Base-by-base conservation (phyloP, 805 yeast genomes). In the Yamadazyma kitorensis region DNA sequence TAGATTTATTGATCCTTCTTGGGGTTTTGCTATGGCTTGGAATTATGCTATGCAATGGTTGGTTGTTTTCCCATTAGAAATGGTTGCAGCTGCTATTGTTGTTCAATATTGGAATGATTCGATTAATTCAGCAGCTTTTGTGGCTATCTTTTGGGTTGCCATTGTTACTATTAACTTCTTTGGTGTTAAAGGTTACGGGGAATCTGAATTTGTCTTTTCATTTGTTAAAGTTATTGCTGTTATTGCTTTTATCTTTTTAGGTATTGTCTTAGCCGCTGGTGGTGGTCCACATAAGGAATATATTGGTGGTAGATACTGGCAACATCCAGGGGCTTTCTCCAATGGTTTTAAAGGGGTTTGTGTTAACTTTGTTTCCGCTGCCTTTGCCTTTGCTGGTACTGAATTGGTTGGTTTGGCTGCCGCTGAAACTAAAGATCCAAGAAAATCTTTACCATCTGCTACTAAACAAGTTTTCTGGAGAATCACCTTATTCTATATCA, bases 21-120 rank as follows among this genome's bases (percentile, higher is more conserved):
- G 78, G 70, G 86, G 83, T 28, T 80, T 77, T 50, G 80, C 84
- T 11, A 65, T 71, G 57, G 81, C 80, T 42, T 73, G 78, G 70
- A 76, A 53, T 36, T 51, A 51, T 55, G 71, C 74, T 24, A 61
- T 78, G 40, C 70, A 74, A 49, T 77, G 79, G 76, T 60, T 77
- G 35, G 58, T 76, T 31, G 60, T 76, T 17, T 61, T 78, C 41
- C 82, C 84, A 1, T 59, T 74, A 36, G 84, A 79, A 52, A 55
- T 78, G 45, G 78, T 77, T 18, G 82, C 82, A 16, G 76, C 76
- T 19, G 66, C 81, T 19, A 71, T 77, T 48, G 74, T 80, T 9
- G 68, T 78, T 33, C 54, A 61, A 41, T 78, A 72, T 52, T 78
- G 85, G 85, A 63, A 70, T 42, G 54, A 61, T 11, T 14, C 49